Conservation (phyloP, 1,284 basidiomycete genomes). For the Lentinus polychrous region DNA sequence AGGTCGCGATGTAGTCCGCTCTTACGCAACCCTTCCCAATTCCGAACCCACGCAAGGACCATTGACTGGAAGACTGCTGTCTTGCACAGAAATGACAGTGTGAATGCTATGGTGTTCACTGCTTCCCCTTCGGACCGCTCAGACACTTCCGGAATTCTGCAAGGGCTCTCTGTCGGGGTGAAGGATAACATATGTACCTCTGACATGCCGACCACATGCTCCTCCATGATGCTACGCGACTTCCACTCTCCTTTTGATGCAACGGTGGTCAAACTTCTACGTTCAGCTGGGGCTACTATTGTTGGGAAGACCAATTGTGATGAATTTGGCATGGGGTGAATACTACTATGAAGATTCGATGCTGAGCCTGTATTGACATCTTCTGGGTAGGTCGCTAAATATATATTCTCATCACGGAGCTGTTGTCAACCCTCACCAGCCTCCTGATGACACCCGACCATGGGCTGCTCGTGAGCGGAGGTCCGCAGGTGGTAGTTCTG, state of each 20-base stretch:
- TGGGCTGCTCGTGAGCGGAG: slow-evolving; percentile 36
- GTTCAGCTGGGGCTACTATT: slow-evolving; percentile 63
- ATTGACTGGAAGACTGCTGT: slow-evolving; percentile 1
- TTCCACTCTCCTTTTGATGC: slow-evolving; percentile 85
- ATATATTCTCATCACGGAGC: slow-evolving; percentile 65
- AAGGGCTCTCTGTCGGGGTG: slow-evolving; percentile 51
- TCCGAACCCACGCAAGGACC: slow-evolving; percentile 2
- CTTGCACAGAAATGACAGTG: slow-evolving; percentile 25
- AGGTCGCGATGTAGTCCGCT: slow-evolving; percentile 1
- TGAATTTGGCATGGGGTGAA: slow-evolving; percentile 97
- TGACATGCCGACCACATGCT: slow-evolving; percentile 70
- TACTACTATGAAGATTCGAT: slow-evolving; percentile 8
- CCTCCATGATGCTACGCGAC: slow-evolving; percentile 67
- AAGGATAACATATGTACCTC: slow-evolving; percentile 85
- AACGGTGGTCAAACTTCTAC: slow-evolving; percentile 69
- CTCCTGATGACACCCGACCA: slow-evolving; percentile 17
- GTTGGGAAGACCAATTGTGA: slow-evolving; percentile 93
- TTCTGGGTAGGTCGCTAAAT: slow-evolving; percentile 60
- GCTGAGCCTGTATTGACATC: not conserved
- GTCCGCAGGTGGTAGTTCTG: slow-evolving; percentile 79
- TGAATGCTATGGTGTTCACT: slow-evolving; percentile 47
- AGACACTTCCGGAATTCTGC: slow-evolving; percentile 24
- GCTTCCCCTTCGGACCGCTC: slow-evolving; percentile 5
- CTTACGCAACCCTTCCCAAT: not conserved
- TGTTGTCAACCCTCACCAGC: slow-evolving; percentile 67